Percentiles rank a stretch among this genome's conserved stretches.
phyloP scores from a whole-genome alignment of 2,329 filamentous ascomycete genomes.

The Fusarium proliferatum region DNA sequence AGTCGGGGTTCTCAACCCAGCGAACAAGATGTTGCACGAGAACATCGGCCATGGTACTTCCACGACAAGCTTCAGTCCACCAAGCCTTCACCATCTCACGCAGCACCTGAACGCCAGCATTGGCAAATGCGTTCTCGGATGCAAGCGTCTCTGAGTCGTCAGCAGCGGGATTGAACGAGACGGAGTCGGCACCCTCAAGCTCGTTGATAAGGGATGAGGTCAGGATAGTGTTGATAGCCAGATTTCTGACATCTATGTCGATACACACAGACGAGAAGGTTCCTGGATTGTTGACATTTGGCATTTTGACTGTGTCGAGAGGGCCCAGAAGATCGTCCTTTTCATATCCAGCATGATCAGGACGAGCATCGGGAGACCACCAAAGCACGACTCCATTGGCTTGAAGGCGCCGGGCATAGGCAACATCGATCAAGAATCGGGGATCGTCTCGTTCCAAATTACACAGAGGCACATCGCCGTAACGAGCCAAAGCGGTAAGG shows the following conservation, averaged over 20 bases:
- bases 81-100: constrained; percentile 98
- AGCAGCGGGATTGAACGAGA: constrained; percentile 76
- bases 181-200: constrained; percentile 87
- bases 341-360: constrained; percentile 96
- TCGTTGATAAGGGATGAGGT: constrained; percentile 98
- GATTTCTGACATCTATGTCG: constrained; percentile 90
- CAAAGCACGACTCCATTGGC: constrained; percentile 94
- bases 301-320: constrained; percentile 90
- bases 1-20: constrained; percentile 94
- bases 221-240: constrained; percentile 97
- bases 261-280: constrained; percentile 97
- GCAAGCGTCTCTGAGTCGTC: constrained; percentile 68
- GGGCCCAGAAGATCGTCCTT: constrained; percentile 87
- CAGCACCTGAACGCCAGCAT: constrained; percentile 87
- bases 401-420: constrained; percentile 90
- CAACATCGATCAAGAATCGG: constrained; percentile 93
- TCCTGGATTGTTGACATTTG: constrained; percentile 89
- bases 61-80: constrained; percentile 94
- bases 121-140: constrained; percentile 92
- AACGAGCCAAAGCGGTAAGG: constrained; percentile 85
- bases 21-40: constrained; percentile 97
- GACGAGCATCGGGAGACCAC: constrained; percentile 90
- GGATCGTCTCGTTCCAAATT: constrained; percentile 96
- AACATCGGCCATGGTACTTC: constrained; percentile 94
- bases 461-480: constrained; percentile 93